Conservation (phyloP, 2,329 filamentous ascomycete genomes). For the Plenodomus biglobosus region DNA sequence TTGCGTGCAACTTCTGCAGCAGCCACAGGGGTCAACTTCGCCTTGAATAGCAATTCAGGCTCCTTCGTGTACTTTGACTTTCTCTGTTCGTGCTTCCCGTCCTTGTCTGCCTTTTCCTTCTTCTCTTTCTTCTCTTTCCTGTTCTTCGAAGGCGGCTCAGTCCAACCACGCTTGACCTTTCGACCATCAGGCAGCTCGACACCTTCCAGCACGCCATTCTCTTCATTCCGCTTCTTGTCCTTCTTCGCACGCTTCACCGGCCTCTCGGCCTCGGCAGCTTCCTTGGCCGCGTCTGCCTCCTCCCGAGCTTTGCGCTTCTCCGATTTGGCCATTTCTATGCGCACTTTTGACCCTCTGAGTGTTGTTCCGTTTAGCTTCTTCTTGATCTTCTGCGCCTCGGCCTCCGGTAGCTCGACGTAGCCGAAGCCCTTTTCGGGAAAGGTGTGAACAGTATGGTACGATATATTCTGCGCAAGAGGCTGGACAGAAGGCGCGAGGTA, state of each 20-base stretch:
- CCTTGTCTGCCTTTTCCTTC: constrained; percentile 58
- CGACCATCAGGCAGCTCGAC: constrained; percentile 71
- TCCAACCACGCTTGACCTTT: constrained; percentile 89
- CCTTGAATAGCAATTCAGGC: constrained; percentile 83
- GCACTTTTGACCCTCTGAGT: constrained; percentile 81
- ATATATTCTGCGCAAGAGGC: constrained; percentile 72
- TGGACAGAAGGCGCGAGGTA: constrained; percentile 70
- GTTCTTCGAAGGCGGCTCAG: constrained; percentile 59
- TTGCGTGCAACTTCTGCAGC: constrained; percentile 40
- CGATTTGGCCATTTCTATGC: constrained; percentile 77
- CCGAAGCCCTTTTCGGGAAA: constrained; percentile 91
- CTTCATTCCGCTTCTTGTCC: constrained; percentile 50
- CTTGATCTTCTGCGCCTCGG: constrained; percentile 86
- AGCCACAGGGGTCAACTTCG: constrained; percentile 61
- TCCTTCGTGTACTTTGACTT: constrained; percentile 80
- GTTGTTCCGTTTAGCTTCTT: constrained; percentile 87
- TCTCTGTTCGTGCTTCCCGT: constrained; percentile 58
- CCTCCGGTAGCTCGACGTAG: constrained; percentile 77
- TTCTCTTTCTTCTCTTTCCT: constrained; percentile 52
- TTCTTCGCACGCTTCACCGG: constrained; percentile 52
- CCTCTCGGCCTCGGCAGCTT: constrained; percentile 50
- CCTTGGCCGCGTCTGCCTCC: constrained; percentile 41
- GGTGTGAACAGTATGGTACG: constrained; percentile 82
- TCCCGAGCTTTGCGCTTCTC: constrained; percentile 54
- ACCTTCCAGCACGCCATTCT: constrained; percentile 60